These are phyloP conservation scores for Suhomyces anneliseae DNA, from an alignment of 1,139 yeast species.

Conservation along the genomic window DNA sequence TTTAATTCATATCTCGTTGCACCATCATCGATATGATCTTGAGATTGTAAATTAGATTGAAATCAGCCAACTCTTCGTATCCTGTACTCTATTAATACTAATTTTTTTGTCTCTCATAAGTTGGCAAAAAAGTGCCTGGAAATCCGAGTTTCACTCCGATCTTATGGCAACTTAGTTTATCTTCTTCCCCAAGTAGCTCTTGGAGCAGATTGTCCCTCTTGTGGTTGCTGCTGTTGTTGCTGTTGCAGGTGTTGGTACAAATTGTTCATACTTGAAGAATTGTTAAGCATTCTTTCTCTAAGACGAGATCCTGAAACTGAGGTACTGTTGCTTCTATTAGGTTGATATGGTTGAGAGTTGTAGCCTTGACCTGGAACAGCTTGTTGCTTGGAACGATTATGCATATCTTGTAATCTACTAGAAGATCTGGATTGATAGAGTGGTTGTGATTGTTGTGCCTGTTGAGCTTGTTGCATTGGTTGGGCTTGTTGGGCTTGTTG, in stretches of 20 bases:
- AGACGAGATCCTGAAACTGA: slow-evolving; percentile 31
- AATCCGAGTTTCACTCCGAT: too few relatives aligned
- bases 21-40: too few relatives aligned
- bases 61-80: too few relatives aligned
- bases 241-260: slow-evolving; percentile 7
- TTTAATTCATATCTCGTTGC: too few relatives aligned
- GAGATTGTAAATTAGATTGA: too few relatives aligned
- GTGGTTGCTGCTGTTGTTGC: background rate
- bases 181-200: slow-evolving; percentile 33
- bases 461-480: slow-evolving; percentile 6
- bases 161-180: slow-evolving; percentile 1
- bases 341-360: slow-evolving; percentile 22
- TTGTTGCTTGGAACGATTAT: slow-evolving; percentile 45
- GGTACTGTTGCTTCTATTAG: slow-evolving; percentile 31
- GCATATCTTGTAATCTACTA: slow-evolving; percentile 43
- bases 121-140: too few relatives aligned
- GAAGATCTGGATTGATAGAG: slow-evolving; percentile 36
- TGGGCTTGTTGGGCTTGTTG: slow-evolving; percentile 13
- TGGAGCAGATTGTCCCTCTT: background rate
- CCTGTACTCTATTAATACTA: too few relatives aligned
- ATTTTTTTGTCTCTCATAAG: too few relatives aligned
- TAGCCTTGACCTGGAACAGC: slow-evolving; percentile 39
- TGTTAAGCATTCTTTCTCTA: slow-evolving; percentile 39
- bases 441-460: slow-evolving; percentile 14
- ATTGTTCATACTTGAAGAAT: slow-evolving; percentile 16